These are phyloP conservation scores for Colletotrichum sp. DNA, from an alignment of 2,329 filamentous ascomycete species.

Conservation along the genomic window DNA sequence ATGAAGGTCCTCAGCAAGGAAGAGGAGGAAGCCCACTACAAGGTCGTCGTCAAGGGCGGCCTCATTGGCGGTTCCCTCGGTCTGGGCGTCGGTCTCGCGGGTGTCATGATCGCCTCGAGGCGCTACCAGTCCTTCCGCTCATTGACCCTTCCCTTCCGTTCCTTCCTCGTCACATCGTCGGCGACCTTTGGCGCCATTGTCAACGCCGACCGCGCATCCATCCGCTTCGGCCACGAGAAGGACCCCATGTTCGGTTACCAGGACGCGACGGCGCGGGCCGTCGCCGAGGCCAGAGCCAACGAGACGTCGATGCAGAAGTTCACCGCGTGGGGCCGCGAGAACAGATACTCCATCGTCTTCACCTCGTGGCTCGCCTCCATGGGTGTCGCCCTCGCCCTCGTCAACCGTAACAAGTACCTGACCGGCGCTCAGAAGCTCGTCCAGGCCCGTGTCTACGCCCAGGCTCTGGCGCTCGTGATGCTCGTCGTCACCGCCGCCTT, in stretches of 20 bases:
- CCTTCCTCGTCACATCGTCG: conserved; percentile 85
- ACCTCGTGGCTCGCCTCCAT: conserved; percentile 83
- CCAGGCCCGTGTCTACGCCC: conserved; percentile 92
- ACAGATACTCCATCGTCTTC: conserved; percentile 88
- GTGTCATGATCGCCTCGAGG: conserved; percentile 69
- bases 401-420: conserved; percentile 79
- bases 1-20: conserved; percentile 98
- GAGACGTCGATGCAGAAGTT: conserved; percentile 65
- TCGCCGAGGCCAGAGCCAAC: conserved; percentile 58
- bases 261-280: conserved; percentile 64
- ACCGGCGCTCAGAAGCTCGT: conserved; percentile 85
- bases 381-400: conserved; percentile 74
- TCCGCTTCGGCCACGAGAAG: conserved; percentile 69
- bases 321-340: conserved; percentile 75
- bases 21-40: conserved; percentile 88
- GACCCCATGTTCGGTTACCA: conserved; percentile 73
- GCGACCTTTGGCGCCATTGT: conserved; percentile 90
- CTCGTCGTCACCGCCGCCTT: conserved; percentile 83
- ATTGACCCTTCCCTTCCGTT: conserved; percentile 87
- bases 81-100: conserved; percentile 68
- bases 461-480: conserved; percentile 85
- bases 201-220: conserved; percentile 74
- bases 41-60: conserved; percentile 80
- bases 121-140: conserved; percentile 80
- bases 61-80: conserved; percentile 74